Conservation (phyloP, 768 basidiomycete genomes). For the Boletus sp. region DNA sequence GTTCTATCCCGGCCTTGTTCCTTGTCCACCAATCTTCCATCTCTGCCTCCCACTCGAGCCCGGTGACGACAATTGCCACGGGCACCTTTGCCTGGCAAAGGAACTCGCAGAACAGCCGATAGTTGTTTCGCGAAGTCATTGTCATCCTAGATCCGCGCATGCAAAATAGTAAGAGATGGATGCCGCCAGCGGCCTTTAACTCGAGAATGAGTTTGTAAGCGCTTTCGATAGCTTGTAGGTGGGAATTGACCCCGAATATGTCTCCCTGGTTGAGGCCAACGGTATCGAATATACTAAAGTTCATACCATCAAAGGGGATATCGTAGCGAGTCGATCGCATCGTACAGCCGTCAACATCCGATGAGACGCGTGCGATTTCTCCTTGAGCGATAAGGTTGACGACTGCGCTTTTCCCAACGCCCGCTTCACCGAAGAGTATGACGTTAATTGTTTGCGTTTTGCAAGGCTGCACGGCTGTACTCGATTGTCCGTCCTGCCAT, state of each 20-base stretch:
- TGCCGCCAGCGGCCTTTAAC: conserved; percentile 32
- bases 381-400: conserved; percentile 31
- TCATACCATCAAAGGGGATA: conserved; percentile 18
- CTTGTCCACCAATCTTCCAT: conserved; percentile 38
- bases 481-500: background rate
- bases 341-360: conserved; percentile 35
- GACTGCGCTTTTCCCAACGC: conserved; percentile 34
- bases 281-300: conserved; percentile 33
- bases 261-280: conserved; percentile 34
- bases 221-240: conserved; percentile 29
- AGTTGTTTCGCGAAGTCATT: conserved; percentile 37
- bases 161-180: conserved; percentile 43
- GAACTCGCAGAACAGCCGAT: conserved; percentile 38
- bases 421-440: conserved; percentile 42
- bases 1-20: conserved; percentile 23
- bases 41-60: conserved; percentile 34
- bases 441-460: conserved; percentile 26
- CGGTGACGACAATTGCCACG: conserved; percentile 39
- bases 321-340: conserved; percentile 31
- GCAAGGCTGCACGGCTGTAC: background rate
- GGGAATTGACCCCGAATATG: conserved; percentile 26
- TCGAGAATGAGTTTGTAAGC: conserved; percentile 33
- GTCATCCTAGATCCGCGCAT: conserved; percentile 41
- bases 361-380: conserved; percentile 25
- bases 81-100: conserved; percentile 40